Conservation (phyloP, 2,329 filamentous ascomycete species). For the Claviceps purpurea region DNA sequence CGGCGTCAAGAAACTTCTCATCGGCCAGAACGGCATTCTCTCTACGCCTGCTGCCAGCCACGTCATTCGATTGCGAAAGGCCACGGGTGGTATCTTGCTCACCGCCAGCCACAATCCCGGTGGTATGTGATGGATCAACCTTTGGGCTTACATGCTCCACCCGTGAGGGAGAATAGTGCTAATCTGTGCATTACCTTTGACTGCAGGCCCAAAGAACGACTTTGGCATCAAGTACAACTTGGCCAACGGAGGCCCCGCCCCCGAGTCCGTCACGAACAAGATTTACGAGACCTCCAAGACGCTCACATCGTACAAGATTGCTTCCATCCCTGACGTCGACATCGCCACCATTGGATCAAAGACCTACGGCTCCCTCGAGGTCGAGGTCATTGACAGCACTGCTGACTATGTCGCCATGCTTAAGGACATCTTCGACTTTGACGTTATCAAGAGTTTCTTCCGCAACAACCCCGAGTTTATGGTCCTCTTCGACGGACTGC, state of each 20-base stretch:
- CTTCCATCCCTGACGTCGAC: constrained; percentile 76
- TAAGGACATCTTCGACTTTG: constrained; percentile 98
- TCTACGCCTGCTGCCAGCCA: constrained; percentile 94
- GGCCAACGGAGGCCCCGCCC: constrained; percentile 86
- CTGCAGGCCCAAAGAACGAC: constrained; percentile 72
- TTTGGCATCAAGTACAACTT: constrained; percentile 99
- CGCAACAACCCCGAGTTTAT: constrained; percentile 81
- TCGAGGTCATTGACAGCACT: constrained; percentile 89
- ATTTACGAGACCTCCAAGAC: constrained; percentile 88
- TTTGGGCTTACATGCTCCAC: not conserved
- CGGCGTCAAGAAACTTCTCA: constrained; percentile 95
- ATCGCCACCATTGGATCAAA: constrained; percentile 69
- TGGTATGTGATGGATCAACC: constrained; percentile 41
- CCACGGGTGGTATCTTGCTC: constrained; percentile 90
- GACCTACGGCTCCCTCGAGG: constrained; percentile 75
- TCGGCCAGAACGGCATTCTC: constrained; percentile 92
- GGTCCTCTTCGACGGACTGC: constrained; percentile 87
- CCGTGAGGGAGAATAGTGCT: not conserved
- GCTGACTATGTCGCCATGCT: constrained; percentile 88
- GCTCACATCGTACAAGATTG: constrained; percentile 83
- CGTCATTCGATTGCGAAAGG: constrained; percentile 85
- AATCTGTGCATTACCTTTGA: constrained; percentile 3
- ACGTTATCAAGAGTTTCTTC: constrained; percentile 90
- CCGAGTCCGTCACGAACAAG: constrained; percentile 94
- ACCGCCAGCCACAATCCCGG: constrained; percentile 98